phyloP scores from a whole-genome alignment of 176 grass and related monocot genomes.

The Bonia amplexicaulis region DNA sequence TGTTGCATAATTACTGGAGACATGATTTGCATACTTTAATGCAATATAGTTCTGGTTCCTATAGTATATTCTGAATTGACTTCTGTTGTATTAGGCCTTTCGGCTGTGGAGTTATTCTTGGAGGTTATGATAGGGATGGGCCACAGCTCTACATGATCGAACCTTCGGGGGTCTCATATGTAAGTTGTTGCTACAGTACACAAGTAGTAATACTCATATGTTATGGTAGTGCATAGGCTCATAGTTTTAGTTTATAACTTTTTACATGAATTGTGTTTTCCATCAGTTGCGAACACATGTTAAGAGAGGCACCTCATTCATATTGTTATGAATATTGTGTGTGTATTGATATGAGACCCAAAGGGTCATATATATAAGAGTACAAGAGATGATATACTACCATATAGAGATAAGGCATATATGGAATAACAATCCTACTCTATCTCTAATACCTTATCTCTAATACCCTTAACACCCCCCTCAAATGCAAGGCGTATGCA shows the following conservation, averaged over 20 bases:
- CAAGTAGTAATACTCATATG: neutral
- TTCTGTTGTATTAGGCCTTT: slow-evolving; percentile 48
- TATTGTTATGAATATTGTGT: no score
- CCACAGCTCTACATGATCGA: slow-evolving; percentile 86
- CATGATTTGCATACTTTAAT: slow-evolving; percentile 9
- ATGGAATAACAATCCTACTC: no score
- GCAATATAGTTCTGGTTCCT: neutral
- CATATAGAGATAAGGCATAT: no score
- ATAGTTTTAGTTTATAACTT: neutral
- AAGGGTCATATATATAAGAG: no score
- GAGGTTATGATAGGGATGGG: slow-evolving; percentile 93
- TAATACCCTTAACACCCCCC: no score
- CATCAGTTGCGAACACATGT: neutral
- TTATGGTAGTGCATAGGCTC: neutral
- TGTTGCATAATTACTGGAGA: neutral
- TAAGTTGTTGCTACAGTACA: slow-evolving; percentile 31
- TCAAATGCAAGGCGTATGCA: no score
- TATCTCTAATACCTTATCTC: no score
- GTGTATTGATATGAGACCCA: no score
- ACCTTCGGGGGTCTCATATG: slow-evolving; percentile 65
- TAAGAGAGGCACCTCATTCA: neutral
- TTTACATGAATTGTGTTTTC: neutral
- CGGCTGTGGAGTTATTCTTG: slow-evolving; percentile 82
- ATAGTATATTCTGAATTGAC: neutral
- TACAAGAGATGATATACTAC: no score